Evolutionary conservation across 2,329 filamentous ascomycete species (phyloP), one percentile per base, ranked within the genome.

Genomic region (Trichoderma sp.): DNA sequence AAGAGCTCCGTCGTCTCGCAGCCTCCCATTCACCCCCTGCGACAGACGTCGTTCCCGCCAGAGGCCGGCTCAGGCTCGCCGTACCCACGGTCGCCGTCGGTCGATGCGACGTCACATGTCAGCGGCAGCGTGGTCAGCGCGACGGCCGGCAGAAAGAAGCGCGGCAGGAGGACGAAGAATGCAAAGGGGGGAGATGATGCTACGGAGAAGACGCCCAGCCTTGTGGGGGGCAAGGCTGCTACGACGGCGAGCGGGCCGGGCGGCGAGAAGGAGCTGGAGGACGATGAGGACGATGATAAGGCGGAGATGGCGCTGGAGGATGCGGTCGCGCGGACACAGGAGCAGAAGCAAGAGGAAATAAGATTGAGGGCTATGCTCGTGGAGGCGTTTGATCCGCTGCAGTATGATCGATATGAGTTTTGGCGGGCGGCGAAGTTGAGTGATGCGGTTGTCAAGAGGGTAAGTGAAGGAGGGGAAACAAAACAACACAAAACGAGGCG

Each of bases 31-130:
- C 91, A 93, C 72, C 91, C 90, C 1, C 86, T 96, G 1, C 91
- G 92, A 49, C 91, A 94, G 75, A 94, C 93, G 5, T 93, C 91
- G 0, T 96, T 94, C 76, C 91, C 91, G 0, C 90, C 87, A 66
- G 79, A 68, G n/a, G 79, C 39, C 79, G 83, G 26, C 52, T 88
- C 86, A 2, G 83, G 26, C 52, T 88, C 86, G 2, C 84, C 87
- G 0, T 85, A 85, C 51, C 83, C 83, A 21, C 86, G 90, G 18
- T 92, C 90, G 0, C 90, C 90, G 0, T 91, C 88, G 1, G 82
- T 89, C 61, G 90, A 91, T 69, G 84, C 81, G 10, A 81, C 83
- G 67, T 89, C 86, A 46, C 81, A 88, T 55, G 85, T 89, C 18
- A 88, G 88, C 71, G 89, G 88, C 37, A 89, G 87, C 59, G 86